phyloP scores from a whole-genome alignment of 768 basidiomycete genomes.

The Pleurotus pulmonarius region DNA sequence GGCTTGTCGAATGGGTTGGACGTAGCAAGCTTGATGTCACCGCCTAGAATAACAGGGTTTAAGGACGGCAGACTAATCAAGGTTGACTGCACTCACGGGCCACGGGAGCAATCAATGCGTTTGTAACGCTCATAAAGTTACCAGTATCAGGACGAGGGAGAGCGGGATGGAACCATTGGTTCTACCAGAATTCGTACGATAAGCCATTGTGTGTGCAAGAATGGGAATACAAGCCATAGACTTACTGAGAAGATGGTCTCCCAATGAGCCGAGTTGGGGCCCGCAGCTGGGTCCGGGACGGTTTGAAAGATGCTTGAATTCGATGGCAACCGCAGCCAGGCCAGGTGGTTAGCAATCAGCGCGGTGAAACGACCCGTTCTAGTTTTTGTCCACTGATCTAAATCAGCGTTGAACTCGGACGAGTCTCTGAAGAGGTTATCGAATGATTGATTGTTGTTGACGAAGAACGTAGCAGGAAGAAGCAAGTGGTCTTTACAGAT shows the following conservation, averaged over 20 bases:
- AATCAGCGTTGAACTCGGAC: not conserved
- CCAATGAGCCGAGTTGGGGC: conserved; percentile 22
- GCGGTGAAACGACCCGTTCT: conserved; percentile 16
- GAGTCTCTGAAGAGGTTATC: conserved; percentile 6
- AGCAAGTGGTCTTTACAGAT: conserved; percentile 10
- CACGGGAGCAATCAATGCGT: conserved; percentile 21
- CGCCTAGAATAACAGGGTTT: conserved; percentile 14
- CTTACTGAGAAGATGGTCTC: conserved; percentile 27
- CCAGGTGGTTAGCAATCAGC: conserved; percentile 13
- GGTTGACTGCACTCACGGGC: conserved; percentile 22
- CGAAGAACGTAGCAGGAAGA: conserved; percentile 14
- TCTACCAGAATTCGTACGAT: not conserved
- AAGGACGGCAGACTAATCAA: conserved; percentile 17
- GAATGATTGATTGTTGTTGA: conserved; percentile 15
- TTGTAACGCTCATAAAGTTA: conserved; percentile 22
- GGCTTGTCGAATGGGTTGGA: conserved; percentile 40
- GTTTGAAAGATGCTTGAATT: conserved; percentile 17
- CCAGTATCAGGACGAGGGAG: conserved; percentile 20
- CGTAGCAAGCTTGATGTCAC: conserved; percentile 29
- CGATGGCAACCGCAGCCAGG: conserved; percentile 21
- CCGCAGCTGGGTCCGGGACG: conserved; percentile 23
- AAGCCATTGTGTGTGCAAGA: too few species aligned
- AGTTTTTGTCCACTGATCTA: conserved; percentile 17
- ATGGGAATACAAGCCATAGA: not conserved
- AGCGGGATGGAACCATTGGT: conserved; percentile 14